Evolutionary conservation across 441 rosid species (phyloP), one percentile per base, ranked within the genome.

Genomic region (Manihot esculenta): DNA sequence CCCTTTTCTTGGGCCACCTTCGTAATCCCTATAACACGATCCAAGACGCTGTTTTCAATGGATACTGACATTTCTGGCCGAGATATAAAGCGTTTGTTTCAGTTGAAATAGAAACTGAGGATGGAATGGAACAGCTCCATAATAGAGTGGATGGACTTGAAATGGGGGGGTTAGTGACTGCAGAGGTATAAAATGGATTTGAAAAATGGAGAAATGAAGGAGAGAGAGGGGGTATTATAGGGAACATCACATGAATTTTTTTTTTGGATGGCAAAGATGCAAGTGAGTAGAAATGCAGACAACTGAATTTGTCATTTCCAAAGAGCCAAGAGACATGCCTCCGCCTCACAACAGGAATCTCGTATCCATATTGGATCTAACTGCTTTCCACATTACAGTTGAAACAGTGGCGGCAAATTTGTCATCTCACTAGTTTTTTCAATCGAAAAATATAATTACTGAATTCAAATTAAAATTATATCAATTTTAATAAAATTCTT

Each of bases 1-100:
- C 84, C 88, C 82, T 79, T 85, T 59, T 82, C 86, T 84, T 95
- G 89, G 15, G 95, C 92, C 38, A 78, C 62, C 82, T 85, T 86
- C 66, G 95, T 88, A 48, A 78, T 63, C 76, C 84, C 88, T 73
- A 78, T 47, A 62, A 93, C 86, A 68, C 81, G 47, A 49, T 84
- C 90, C 99, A 97, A 95, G 1, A 87, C 54, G 50, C 78, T 72
- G 76, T 26, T 72, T 72, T 78, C 83, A 55, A 74, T 64, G 45
- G 68, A 75, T 61, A 73, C 79, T 81, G 80, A 87, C 97, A 89
- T 88, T 63, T 53, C 45, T 68, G 62, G 71, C 65, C 48, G 44
- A 69, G 35, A 49, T 68, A 5, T 7, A 17, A 50, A 67, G 51
- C 68, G 62, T 2, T 59, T n/a, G 21, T 66, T 64, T 63, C 76